Evolutionary conservation across 2,329 filamentous ascomycete genomes (phyloP), one percentile per base, ranked within the genome.

Genomic region (Xylariomycetidae sp.): DNA sequence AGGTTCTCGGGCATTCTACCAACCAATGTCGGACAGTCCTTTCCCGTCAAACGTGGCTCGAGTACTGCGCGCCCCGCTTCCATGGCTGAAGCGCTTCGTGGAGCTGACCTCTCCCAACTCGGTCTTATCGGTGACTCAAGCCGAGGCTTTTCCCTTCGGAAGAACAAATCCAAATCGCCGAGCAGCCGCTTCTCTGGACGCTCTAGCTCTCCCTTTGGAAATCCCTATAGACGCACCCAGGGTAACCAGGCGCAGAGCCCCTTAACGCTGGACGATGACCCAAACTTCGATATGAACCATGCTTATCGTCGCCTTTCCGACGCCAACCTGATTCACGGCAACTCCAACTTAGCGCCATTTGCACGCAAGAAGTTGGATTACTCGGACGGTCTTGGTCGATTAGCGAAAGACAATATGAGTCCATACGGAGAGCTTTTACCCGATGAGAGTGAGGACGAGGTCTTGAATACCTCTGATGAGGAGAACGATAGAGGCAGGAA

Each of bases 221-320:
- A 39, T 18, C 61, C 57, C 46, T 68, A 49, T 48, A 57, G 25
- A 46, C 55, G 27, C 56, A 43, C 36, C 12, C 46, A 44, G 16
- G 55, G 27, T 56, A 43, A 35, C 12, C 46, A 44, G 16, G 55
- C 25, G 53, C 60, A 17, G 44, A 53, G 54, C 29, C 67, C 61
- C 27, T 61, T 72, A 10, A 64, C 76, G 27, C 66, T 83, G 4
- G 72, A 76, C 25, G 76, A 77, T 34, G 78, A 76, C 9, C 70
- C 73, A 29, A 56, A 74, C 2, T 63, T 87, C 32, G 81, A 88
- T 51, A 74, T 84, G 58, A 76, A 72, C 38, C 81, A 68, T 42
- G 80, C 82, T 4, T 85, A 88, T 52, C 70, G 79, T 31, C 73
- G 76, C 38, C 62, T 88, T 13, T 86, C 83, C 2, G 81, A 89